A percentile compares a stretch with the other conserved stretches of the same genome.
phyloP scores from a whole-genome alignment of 2,329 filamentous ascomycete genomes.

The Leptographium radiaticola region DNA sequence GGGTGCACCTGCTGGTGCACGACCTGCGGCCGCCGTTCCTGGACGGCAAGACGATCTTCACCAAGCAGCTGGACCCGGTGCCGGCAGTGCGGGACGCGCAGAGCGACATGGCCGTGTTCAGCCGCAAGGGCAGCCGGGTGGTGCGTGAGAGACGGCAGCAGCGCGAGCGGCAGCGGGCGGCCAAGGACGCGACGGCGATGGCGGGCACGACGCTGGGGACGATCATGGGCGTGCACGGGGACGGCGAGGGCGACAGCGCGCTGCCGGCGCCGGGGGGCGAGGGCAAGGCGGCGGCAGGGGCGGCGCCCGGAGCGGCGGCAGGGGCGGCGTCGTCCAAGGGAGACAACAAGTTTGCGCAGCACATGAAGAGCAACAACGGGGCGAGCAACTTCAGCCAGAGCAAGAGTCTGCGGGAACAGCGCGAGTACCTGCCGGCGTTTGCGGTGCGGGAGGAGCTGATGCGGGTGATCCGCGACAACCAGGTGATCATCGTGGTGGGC shows the following conservation, averaged over 20 bases:
- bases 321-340: constrained; percentile 12
- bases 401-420: constrained; percentile 80
- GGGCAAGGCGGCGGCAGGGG: constrained; percentile 21
- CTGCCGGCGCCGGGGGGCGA: constrained; percentile 63
- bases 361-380: constrained; percentile 76
- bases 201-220: constrained; percentile 88
- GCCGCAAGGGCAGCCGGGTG: constrained; percentile 84
- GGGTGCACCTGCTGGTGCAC: constrained; percentile 85
- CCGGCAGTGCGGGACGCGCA: constrained; percentile 86
- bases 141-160: constrained; percentile 86
- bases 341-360: constrained; percentile 69
- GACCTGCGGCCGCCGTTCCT: constrained; percentile 89
- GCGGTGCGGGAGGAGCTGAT: constrained; percentile 89
- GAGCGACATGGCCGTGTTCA: constrained; percentile 98
- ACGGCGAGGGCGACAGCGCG: constrained; percentile 84
- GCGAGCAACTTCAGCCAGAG: constrained; percentile 87
- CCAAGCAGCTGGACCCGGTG: constrained; percentile 90
- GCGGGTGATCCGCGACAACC: constrained; percentile 87
- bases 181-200: constrained; percentile 86
- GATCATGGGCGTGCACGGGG: constrained; percentile 89
- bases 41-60: constrained; percentile 90
- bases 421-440: constrained; percentile 89
- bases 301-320: not conserved
- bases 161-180: constrained; percentile 84
- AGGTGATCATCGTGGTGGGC: constrained; percentile 91